Evolutionary conservation across 257 asterid genomes (phyloP), one percentile per base, ranked within the genome.

Genomic region (Petunia axillaris): DNA sequence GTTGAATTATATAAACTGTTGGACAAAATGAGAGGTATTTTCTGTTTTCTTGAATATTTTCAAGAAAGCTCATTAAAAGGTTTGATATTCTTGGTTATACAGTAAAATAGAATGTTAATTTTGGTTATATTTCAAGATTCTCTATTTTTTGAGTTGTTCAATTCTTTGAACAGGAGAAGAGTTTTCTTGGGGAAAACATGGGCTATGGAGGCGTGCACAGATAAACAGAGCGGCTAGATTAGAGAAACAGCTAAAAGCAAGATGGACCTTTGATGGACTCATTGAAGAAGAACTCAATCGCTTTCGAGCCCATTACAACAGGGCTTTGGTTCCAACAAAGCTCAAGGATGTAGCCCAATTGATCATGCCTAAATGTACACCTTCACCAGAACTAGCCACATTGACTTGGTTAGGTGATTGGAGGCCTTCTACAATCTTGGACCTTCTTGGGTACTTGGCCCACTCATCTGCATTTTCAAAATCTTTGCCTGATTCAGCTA

Each of bases 401-500:
- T 71, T 86, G 1, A 83, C 85, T 6, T 93, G 99, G 99, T 82
- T 89, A 6, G 99, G 99, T 6, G 98, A 90, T 87, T 95, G 99
- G 99, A 73, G 99, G 75, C 99, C 99, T 70, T 88, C 99, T 81
- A 76, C 94, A 59, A 77, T 91, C 9, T 88, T 92, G 46, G 89
- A 84, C 84, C 92, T 95, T 60, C 89, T 92, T 55, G 86, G 89
- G 13, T 83, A 90, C 1, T 63, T 89, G 6, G 77, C 88, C 83
- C 87, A 79, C 79, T 64, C 78, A n/a, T 79, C 83, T 25, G 62
- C 64, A 8, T 80, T 82, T 59, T 73, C 84, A 5, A 41, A 68
- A 3, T 75, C 79, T 1, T 70, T 83, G 5, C 68, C 86, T 75
- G 89, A 91, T 75, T 93, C 93, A 0, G 80, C 58, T 6, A 86